These are phyloP conservation scores for Hyphopichia fennica DNA, from an alignment of 1,139 yeast genomes.

Conservation along the genomic window DNA sequence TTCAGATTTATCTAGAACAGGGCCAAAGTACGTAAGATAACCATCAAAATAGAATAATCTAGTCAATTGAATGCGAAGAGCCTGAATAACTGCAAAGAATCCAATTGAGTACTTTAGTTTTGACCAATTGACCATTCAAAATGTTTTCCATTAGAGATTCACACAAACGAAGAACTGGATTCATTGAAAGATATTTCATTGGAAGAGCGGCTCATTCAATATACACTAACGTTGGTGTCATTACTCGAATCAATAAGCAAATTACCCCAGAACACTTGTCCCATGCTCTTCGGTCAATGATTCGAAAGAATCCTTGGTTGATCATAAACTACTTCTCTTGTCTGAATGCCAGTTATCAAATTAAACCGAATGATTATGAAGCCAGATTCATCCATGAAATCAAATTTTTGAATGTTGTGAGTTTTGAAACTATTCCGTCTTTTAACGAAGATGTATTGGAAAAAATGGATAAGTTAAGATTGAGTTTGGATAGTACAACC, in stretches of 20 bases:
- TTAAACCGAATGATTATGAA: conserved; percentile 15
- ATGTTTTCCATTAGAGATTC: background rate
- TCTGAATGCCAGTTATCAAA: conserved; percentile 8
- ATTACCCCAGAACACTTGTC: conserved; percentile 21
- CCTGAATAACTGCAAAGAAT: no score
- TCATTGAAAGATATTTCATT: conserved; percentile 27
- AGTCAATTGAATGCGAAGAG: no score
- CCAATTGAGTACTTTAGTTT: no score
- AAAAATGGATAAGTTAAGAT: conserved; percentile 15
- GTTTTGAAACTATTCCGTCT: conserved; percentile 8
- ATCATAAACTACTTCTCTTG: conserved; percentile 14
- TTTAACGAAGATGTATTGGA: conserved; percentile 16
- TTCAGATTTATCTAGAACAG: background rate
- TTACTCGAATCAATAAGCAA: conserved; percentile 20
- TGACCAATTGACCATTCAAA: background rate
- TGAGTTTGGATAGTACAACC: conserved; percentile 10
- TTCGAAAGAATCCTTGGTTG: conserved; percentile 22
- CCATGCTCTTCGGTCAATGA: conserved; percentile 20
- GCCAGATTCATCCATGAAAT: conserved; percentile 19
- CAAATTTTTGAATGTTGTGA: conserved; percentile 26
- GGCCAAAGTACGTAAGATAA: background rate
- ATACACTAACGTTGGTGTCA: conserved; percentile 30
- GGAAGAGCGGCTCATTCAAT: conserved; percentile 21
- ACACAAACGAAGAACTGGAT: background rate
- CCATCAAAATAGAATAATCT: no score